Base-by-base conservation (phyloP, 108 stramenopile species). In the Schizochytrium sp. region DNA sequence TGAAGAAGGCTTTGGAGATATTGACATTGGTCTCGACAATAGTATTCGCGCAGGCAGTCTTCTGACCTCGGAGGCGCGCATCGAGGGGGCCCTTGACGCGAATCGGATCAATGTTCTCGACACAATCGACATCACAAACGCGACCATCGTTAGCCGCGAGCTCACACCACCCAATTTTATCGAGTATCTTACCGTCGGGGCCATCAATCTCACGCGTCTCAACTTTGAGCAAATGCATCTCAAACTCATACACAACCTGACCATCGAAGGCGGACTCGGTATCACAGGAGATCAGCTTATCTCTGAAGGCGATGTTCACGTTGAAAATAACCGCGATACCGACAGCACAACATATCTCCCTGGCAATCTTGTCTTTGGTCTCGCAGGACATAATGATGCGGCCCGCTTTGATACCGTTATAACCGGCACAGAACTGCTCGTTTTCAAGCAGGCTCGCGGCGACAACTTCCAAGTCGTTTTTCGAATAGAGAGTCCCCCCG, bases 151-250 rank as follows among this genome's bases (percentile, higher is more conserved):
- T 34, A 53, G 48, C 25, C 76, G 76, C 51, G 76, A 83, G 16
- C 76, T 83, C 51, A 23, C 12, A 1, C 76, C 76, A 5, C 76
- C 45, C 44, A 83, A 83, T 45, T 47, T 53, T 23, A 83, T 83
- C 51, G 76, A 83, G 51, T 83, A 83, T 2, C 45, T 83, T 45
- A 53, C 76, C 6, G 76, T 83, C 18, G 76, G 76, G 18, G 76
- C 76, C n/a, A n/a, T 83, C n/a, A 83, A 83, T 53, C 12, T 83
- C 25, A 53, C 76, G 28, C 45, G 51, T 18, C 43, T 83, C 45
- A 83, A 83, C 76, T 83, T 83, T 4, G 51, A 83, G 25, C 76
- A 83, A 53, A 47, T 83, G 45, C 76, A 83, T 83, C 51, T 83
- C 19, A 8, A 23, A 6, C 76, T 83, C 12, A 83, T 83, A 47